Percentiles rank a stretch among this genome's conserved stretches.
Conservation (phyloP, 75 land plant species). For the Sequoiadendron giganteum region DNA sequence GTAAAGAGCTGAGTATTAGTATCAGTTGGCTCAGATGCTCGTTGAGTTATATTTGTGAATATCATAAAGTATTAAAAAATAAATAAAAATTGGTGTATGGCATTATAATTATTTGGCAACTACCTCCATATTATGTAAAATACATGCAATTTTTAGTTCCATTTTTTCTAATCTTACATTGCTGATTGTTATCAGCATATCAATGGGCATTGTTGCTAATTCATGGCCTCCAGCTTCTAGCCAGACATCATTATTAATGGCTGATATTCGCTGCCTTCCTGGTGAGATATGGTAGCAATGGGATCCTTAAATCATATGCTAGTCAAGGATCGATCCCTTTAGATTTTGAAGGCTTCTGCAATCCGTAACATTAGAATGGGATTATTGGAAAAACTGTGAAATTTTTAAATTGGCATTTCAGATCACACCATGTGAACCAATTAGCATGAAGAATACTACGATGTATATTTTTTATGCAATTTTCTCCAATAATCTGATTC, state of each 20-base stretch:
- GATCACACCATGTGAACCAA: no score
- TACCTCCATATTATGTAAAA: neutral
- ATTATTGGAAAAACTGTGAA: constrained; percentile 2
- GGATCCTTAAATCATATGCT: neutral
- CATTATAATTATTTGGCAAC: neutral
- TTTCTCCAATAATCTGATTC: neutral
- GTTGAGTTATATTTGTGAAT: no score
- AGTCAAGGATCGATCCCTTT: neutral
- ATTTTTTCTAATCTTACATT: constrained; percentile 6
- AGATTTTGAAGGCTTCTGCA: no score
- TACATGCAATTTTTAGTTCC: neutral
- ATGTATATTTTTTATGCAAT: neutral
- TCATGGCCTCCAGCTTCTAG: constrained; percentile 59
- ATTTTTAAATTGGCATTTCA: no score
- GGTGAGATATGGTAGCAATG: constrained; percentile 40
- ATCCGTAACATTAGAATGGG: neutral
- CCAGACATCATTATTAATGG: constrained; percentile 65
- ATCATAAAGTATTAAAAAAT: no score
- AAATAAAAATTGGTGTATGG: neutral
- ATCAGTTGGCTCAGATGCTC: no score
- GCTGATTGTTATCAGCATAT: constrained; percentile 43
- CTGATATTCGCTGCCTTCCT: constrained; percentile 91
- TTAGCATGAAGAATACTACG: no score
- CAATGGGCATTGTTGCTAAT: constrained; percentile 76
- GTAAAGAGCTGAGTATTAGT: no score